Conservation (phyloP, 73 alveolate species). For the Tetrahymena borealis region DNA sequence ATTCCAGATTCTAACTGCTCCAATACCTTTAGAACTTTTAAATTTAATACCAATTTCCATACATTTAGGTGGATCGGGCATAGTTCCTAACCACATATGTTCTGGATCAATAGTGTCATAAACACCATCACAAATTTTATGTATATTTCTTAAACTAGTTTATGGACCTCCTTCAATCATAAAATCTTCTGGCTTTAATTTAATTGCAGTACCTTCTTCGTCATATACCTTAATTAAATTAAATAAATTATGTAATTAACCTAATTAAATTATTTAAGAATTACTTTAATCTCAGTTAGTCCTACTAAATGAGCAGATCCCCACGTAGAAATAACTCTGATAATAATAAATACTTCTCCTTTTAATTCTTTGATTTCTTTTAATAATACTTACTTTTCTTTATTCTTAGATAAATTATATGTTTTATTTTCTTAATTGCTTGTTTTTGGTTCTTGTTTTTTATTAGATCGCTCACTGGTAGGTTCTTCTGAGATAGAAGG, state of each 20-base stretch:
- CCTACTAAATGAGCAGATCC: constrained; percentile 74
- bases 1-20: constrained; percentile 66
- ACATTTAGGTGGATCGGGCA: constrained; percentile 67
- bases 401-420: neutral
- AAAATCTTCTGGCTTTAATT: constrained; percentile 50
- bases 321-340: constrained; percentile 70
- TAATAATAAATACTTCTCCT: neutral
- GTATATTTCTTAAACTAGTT: constrained; percentile 45
- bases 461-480: neutral
- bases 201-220: constrained; percentile 30
- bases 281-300: constrained; percentile 52
- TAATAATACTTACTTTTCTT: neutral
- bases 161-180: constrained; percentile 41
- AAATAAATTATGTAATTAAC: neutral
- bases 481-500: no score
- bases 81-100: constrained; percentile 73
- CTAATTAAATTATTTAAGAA: neutral
- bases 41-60: constrained; percentile 55
- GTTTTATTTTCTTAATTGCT: neutral
- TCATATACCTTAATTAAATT: constrained; percentile 46
- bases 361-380: neutral
- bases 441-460: neutral
- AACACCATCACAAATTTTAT: constrained; percentile 53
- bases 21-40: constrained; percentile 28
- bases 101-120: constrained; percentile 58